phyloP scores from a whole-genome alignment of 352 stramenopile genomes.

The Halophytophthora polymorphica region DNA sequence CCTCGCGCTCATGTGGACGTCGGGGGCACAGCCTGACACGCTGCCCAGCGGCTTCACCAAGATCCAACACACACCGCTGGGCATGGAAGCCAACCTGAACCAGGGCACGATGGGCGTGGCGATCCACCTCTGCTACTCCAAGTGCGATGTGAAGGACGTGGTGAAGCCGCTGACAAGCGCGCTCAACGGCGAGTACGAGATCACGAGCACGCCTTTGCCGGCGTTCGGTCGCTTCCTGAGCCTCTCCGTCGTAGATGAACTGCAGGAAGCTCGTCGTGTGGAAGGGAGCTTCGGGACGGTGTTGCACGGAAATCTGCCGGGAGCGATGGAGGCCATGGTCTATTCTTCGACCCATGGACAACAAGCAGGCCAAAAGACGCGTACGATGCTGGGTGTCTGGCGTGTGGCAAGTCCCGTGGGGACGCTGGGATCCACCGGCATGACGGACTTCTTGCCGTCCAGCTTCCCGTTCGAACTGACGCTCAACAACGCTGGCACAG shows the following conservation, averaged over 20 bases:
- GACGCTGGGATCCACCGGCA: constrained; percentile 28
- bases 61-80: constrained; percentile 80
- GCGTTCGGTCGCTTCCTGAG: constrained; percentile 56
- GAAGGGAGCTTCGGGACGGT: constrained; percentile 78
- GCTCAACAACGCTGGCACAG: constrained; percentile 43
- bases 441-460: constrained; percentile 62
- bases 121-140: constrained; percentile 76
- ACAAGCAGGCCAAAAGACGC: constrained; percentile 17
- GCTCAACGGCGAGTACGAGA: constrained; percentile 82
- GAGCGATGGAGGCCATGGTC: constrained; percentile 55
- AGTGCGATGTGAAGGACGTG: constrained; percentile 50
- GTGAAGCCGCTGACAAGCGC: constrained; percentile 53
- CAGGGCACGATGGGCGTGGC: constrained; percentile 69
- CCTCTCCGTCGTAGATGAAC: constrained; percentile 53
- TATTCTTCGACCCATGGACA: constrained; percentile 36
- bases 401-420: constrained; percentile 38
- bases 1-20: constrained; percentile 75
- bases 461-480: constrained; percentile 70
- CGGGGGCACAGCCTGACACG: constrained; percentile 50
- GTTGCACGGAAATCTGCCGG: constrained; percentile 53
- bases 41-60: constrained; percentile 76
- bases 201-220: constrained; percentile 36
- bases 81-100: constrained; percentile 87
- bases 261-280: constrained; percentile 42
- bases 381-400: constrained; percentile 65